These are phyloP conservation scores for Aspergillus aculeatinus DNA, from an alignment of 2,329 filamentous ascomycete genomes.

Conservation along the genomic window DNA sequence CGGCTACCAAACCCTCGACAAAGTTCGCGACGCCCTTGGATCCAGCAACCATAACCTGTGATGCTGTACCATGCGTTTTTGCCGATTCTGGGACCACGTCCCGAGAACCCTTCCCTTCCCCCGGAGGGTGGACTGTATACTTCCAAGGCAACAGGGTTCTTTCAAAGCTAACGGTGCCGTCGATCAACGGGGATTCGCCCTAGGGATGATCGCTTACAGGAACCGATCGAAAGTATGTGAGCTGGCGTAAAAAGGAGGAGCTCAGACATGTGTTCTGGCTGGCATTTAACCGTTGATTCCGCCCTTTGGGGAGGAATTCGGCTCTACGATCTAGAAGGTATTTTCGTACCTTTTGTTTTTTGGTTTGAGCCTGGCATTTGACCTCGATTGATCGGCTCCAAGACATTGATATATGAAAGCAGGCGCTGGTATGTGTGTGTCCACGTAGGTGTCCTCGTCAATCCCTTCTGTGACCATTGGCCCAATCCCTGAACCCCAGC, in stretches of 20 bases:
- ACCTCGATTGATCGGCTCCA: neutral
- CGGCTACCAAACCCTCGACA: neutral
- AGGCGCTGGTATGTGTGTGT: conserved; percentile 4
- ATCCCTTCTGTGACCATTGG: neutral
- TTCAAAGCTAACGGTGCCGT: neutral
- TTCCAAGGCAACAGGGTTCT: neutral
- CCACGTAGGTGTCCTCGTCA: neutral
- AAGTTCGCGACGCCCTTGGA: neutral
- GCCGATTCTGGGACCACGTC: neutral
- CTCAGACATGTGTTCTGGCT: neutral
- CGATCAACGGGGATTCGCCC: neutral
- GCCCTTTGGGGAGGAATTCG: neutral
- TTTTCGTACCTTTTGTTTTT: neutral
- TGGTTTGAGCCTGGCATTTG: neutral
- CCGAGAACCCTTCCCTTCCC: neutral
- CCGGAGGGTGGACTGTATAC: neutral
- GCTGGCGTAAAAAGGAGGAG: neutral
- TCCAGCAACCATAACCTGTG: conserved; percentile 4
- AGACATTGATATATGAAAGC: neutral
- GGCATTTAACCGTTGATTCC: neutral
- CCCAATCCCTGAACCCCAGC: conserved; percentile 4
- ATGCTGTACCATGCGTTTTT: conserved; percentile 5
- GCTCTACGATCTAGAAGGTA: neutral
- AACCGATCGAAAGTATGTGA: neutral
- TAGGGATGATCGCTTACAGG: neutral